phyloP scores from a whole-genome alignment of 208 protist species.

The Leptomonas seymouri region DNA sequence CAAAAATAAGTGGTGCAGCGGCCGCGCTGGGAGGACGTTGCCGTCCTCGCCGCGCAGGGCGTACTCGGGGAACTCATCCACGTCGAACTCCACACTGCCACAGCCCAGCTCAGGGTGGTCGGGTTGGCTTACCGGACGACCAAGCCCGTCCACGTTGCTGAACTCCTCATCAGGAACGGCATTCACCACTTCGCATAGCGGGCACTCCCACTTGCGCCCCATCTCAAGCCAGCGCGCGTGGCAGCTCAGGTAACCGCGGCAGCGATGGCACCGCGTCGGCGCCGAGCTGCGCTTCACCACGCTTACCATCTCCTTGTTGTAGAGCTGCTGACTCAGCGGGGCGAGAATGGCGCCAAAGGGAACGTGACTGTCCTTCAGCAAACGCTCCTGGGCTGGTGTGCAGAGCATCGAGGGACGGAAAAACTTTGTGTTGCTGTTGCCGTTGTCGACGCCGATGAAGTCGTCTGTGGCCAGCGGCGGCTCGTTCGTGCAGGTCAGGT shows the following conservation, averaged over 20 bases:
- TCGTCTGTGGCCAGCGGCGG: constrained; percentile 71
- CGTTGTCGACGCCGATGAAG: constrained; percentile 88
- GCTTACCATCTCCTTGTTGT: constrained; percentile 69
- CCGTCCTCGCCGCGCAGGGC: constrained; percentile 60
- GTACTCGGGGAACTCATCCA: constrained; percentile 81
- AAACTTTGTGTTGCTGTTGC: constrained; percentile 90
- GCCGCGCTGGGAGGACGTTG: constrained; percentile 46
- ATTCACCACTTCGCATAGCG: constrained; percentile 88
- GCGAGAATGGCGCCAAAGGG: constrained; percentile 86
- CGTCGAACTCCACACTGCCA: constrained; percentile 90
- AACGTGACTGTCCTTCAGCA: constrained; percentile 75
- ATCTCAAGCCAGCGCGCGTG: constrained; percentile 86
- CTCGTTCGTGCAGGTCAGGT: constrained; percentile 49
- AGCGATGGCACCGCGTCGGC: constrained; percentile 93
- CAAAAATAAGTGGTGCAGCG: constrained; percentile 87
- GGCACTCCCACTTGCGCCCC: constrained; percentile 89
- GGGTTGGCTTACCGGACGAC: constrained; percentile 57
- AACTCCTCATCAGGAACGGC: constrained; percentile 79
- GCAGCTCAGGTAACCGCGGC: constrained; percentile 92
- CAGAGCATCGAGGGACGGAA: constrained; percentile 78
- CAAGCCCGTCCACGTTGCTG: constrained; percentile 82
- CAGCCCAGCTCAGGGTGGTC: constrained; percentile 69
- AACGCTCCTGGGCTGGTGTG: constrained; percentile 52
- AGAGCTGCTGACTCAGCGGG: constrained; percentile 77
- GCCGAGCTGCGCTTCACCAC: constrained; percentile 56